phyloP scores from a whole-genome alignment of 2,329 filamentous ascomycete species.

The Sporothrix brasiliensis region DNA sequence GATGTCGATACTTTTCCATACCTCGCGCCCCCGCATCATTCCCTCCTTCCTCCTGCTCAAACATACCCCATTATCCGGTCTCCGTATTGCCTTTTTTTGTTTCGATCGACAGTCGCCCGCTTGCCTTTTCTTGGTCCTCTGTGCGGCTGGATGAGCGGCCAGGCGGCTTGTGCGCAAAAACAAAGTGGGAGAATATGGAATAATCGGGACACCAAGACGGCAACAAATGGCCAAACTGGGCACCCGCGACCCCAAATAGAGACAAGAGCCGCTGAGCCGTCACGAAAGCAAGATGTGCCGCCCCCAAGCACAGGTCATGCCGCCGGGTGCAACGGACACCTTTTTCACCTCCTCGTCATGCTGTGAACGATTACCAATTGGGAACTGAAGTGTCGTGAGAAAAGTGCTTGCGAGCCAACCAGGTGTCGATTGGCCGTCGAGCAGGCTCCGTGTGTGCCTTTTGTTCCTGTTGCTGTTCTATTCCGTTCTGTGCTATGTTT shows the following conservation, averaged over 20 bases:
- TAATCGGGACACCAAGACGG: neutral
- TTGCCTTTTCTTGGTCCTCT: slow-evolving; percentile 10
- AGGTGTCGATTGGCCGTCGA: neutral
- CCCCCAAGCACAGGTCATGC: slow-evolving; percentile 1
- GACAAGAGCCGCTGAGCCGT: too few relatives aligned
- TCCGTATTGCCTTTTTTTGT: neutral
- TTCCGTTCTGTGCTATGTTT: neutral
- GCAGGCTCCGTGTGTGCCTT: neutral
- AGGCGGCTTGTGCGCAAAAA: slow-evolving; percentile 16
- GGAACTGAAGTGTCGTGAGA: neutral
- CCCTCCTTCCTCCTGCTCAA: neutral
- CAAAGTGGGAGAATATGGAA: neutral
- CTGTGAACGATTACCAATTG: neutral
- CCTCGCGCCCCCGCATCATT: neutral
- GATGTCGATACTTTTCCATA: neutral
- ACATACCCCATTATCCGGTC: slow-evolving; percentile 19
- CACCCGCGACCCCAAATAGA: neutral
- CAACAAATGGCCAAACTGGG: neutral
- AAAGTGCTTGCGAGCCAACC: neutral
- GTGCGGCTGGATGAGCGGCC: slow-evolving; percentile 23
- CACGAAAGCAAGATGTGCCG: neutral
- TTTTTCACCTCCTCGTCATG: too few relatives aligned
- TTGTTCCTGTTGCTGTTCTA: neutral
- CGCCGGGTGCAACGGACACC: slow-evolving; percentile 4
- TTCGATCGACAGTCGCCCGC: slow-evolving; percentile 24